These are phyloP conservation scores for Bjerkandera adusta DNA, from an alignment of 1,284 basidiomycete genomes.

Conservation along the genomic window DNA sequence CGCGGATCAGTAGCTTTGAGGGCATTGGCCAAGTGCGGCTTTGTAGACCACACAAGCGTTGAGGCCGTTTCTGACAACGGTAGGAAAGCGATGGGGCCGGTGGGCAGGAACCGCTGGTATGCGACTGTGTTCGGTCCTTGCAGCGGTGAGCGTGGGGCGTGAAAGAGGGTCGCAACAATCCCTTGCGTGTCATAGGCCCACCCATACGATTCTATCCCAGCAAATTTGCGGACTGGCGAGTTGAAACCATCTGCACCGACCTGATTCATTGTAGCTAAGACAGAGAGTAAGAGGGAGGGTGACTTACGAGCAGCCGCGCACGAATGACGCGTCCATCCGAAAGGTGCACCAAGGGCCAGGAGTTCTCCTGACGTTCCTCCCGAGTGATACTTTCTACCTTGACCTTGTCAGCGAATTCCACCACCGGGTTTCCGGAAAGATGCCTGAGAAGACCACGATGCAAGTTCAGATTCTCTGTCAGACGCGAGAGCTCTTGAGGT, in stretches of 20 bases:
- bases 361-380: constrained; percentile 43
- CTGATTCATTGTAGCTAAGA: constrained; percentile 35
- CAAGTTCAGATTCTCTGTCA: constrained; percentile 90
- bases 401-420: constrained; percentile 63
- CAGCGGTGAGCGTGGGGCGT: constrained; percentile 58
- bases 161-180: constrained; percentile 86
- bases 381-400: constrained; percentile 64
- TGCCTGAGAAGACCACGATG: constrained; percentile 76
- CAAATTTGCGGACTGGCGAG: constrained; percentile 89
- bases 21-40: constrained; percentile 72
- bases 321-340: constrained; percentile 62
- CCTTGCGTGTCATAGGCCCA: constrained; percentile 92
- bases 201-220: constrained; percentile 86
- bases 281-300: constrained; percentile 1
- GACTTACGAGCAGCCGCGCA: constrained; percentile 70
- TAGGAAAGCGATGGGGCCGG: constrained; percentile 94
- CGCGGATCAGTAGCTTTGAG: constrained; percentile 68
- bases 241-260: constrained; percentile 96
- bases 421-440: constrained; percentile 40
- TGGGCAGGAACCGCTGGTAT: constrained; percentile 94
- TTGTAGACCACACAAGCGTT: constrained; percentile 96
- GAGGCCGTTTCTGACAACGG: constrained; percentile 78
- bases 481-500: constrained; percentile 53
- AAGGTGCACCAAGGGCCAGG: constrained; percentile 76
- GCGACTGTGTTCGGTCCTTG: constrained; percentile 76